Base-by-base conservation (phyloP, 2,329 filamentous ascomycete species). In the Fusarium sp. region DNA sequence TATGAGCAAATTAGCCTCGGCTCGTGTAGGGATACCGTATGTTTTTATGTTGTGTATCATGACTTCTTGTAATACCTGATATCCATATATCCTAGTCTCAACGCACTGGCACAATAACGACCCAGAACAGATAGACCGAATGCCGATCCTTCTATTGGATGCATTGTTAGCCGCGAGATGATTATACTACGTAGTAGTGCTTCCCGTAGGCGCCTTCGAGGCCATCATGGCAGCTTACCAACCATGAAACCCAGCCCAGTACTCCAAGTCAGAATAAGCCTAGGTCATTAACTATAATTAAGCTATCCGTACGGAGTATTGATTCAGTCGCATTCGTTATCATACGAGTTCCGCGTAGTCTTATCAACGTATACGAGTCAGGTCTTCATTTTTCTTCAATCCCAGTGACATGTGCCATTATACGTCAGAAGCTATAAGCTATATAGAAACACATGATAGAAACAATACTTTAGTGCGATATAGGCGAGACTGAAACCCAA, bases 151-250 rank as follows among this genome's bases (percentile, higher is more conserved):
- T 46, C 42, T 21, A 57, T 35, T 35, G 33, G 33, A 35, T 35
- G 33, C 33, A 35, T 35, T n/a, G n/a, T n/a, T 35, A 35, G 33
- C 16, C 13, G 16, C 8, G 8, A 18, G 33, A n/a, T 35, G 16
- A 33, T 33, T 35, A 18, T n/a, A n/a, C n/a, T n/a, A n/a, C n/a
- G n/a, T n/a, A n/a, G n/a, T n/a, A 13, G n/a, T 35, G 33, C 33
- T n/a, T n/a, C 33, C 8, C 18, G 16, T 23, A 37, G 15, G 11
- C 31, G 29, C 29, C 9, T 24, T 26, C 13, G 38, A 50, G 20
- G 35, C 24, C 29, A 60, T 69, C 59, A 61, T 61, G 44, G 53
- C 54, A 50, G 13, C 44, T 49, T n/a, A 24, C 31, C 4, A 20
- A n/a, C 18, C 35, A 28, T 12, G 24, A 12, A 7, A 24, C 28